Conservation (phyloP, 768 basidiomycete genomes). For the Galerina sulciceps region DNA sequence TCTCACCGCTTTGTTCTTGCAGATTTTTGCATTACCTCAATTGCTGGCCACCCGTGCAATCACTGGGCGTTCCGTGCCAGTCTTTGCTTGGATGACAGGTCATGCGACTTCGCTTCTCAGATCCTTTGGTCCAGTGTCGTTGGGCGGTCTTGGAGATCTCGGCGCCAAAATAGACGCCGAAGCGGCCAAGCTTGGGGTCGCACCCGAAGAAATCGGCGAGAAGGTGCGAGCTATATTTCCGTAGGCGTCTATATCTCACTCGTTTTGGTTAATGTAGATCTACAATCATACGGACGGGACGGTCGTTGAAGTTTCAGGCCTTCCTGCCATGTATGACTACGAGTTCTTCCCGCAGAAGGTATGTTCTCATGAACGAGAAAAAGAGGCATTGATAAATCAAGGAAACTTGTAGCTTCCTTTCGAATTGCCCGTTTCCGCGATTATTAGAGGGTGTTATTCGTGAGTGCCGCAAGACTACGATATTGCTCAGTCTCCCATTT, state of each 20-base stretch:
- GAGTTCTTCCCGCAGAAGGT: constrained; percentile 20
- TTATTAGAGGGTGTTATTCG: background rate
- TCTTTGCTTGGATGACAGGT: constrained; percentile 5
- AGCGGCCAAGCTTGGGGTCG: constrained; percentile 1
- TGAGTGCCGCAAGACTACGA: background rate
- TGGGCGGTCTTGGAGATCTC: constrained; percentile 13
- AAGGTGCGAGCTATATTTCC: background rate
- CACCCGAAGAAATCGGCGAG: constrained; percentile 4
- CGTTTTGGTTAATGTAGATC: constrained; percentile 1
- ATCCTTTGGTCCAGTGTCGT: constrained; percentile 4
- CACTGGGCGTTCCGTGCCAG: constrained; percentile 10
- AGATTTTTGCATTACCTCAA: constrained; percentile 11
- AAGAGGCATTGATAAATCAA: background rate
- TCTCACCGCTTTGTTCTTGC: background rate
- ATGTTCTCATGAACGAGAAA: background rate
- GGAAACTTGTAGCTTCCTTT: background rate
- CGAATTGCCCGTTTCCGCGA: background rate
- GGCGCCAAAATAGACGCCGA: constrained; percentile 5
- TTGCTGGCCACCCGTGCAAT: constrained; percentile 6
- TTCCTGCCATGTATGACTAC: constrained; percentile 19
- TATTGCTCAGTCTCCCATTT: background rate
- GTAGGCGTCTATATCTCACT: background rate
- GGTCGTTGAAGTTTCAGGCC: constrained; percentile 9
- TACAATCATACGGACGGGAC: constrained; percentile 4
- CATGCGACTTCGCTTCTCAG: constrained; percentile 4